Evolutionary conservation across 768 basidiomycete species (phyloP).

Genomic region (Neoboletus brunneissimus): DNA sequence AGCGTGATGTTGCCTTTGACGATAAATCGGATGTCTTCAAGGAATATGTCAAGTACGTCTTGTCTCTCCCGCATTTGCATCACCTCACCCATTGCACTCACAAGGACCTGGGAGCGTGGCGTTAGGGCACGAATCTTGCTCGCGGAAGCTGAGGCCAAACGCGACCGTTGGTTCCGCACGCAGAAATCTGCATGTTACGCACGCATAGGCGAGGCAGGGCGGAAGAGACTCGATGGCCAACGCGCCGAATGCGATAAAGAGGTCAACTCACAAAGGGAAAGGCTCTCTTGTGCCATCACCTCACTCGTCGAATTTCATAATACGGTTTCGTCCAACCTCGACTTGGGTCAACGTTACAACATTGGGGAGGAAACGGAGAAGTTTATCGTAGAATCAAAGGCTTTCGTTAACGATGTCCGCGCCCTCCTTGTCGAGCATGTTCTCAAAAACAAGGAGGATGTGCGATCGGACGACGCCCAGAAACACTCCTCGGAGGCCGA

Average conservation of each 20-base stretch:
- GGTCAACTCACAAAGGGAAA: constrained; percentile 22
- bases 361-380: constrained; percentile 17
- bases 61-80: neutral
- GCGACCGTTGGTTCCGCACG: constrained; percentile 28
- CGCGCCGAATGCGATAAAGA: constrained; percentile 29
- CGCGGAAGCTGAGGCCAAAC: constrained; percentile 29
- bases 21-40: constrained; percentile 26
- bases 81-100: constrained; percentile 1
- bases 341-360: constrained; percentile 30
- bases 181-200: constrained; percentile 30
- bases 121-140: constrained; percentile 27
- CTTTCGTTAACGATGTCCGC: constrained; percentile 25
- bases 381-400: constrained; percentile 27
- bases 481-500: neutral
- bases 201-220: constrained; percentile 32
- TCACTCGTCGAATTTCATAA: constrained; percentile 25
- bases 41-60: constrained; percentile 31
- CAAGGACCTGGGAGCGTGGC: constrained; percentile 31
- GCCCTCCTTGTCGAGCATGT: constrained; percentile 22
- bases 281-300: constrained; percentile 22
- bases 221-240: constrained; percentile 28
- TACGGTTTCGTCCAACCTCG: constrained; percentile 19
- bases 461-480: neutral
- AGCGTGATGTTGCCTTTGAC: constrained; percentile 20
- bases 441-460: constrained; percentile 14